Evolutionary conservation across 371 early-diverging fungal species (phyloP).

Genomic region (Mortierella sp.): DNA sequence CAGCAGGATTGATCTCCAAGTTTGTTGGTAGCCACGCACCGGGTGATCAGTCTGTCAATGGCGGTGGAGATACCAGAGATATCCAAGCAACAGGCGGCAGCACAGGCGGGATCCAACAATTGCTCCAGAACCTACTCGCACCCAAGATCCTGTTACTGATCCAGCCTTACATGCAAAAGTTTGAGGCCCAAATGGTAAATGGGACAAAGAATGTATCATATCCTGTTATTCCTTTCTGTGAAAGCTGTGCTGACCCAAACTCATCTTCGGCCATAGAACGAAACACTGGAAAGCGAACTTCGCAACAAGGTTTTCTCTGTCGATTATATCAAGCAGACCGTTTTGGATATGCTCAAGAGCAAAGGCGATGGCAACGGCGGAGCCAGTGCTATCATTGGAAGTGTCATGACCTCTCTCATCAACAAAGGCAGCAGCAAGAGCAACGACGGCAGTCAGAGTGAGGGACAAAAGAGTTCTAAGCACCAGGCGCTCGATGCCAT

Average conservation of each 20-base stretch:
- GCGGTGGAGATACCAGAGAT: constrained; percentile 6
- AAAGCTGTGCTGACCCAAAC: no score
- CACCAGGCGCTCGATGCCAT: constrained; percentile 48
- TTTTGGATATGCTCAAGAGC: constrained; percentile 32
- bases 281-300: constrained; percentile 36
- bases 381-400: constrained; percentile 19
- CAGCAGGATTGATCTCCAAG: constrained; percentile 36
- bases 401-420: constrained; percentile 24
- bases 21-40: constrained; percentile 12
- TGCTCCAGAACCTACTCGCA: constrained; percentile 33
- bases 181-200: constrained; percentile 48
- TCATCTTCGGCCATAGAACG: no score
- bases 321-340: constrained; percentile 43
- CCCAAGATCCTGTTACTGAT: constrained; percentile 41
- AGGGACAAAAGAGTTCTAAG: constrained; percentile 54
- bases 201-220: no score
- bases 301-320: constrained; percentile 48
- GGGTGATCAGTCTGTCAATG: not conserved
- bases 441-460: constrained; percentile 46
- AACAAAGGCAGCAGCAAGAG: constrained; percentile 12
- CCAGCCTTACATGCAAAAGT: constrained; percentile 40
- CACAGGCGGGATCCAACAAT: constrained; percentile 24
- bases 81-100: constrained; percentile 15
- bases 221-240: no score
- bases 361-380: constrained; percentile 12